Base-by-base conservation (phyloP, 1,139 yeast genomes). In the Protomyces macrosporus region DNA sequence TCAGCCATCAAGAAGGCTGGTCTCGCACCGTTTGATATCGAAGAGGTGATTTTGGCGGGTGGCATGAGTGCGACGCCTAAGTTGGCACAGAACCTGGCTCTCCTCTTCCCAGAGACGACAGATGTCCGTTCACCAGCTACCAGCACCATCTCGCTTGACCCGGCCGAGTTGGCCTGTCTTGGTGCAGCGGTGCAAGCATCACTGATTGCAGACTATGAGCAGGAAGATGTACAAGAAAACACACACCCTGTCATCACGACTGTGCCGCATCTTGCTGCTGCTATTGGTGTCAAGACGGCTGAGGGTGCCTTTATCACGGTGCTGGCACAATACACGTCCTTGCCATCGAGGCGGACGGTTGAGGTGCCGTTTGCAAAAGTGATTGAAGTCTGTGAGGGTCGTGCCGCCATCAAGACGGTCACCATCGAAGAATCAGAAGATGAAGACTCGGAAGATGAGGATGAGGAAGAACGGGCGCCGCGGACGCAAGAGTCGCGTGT, bases 121-220 rank as follows among this genome's bases (percentile, higher is more conserved):
- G 81, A 77, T 63, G 82, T 91, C 65, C 81, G 86, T 68, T 86
- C 98, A 34, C 96, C 98, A 70, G 79, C 88, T 36, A 73, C 82
- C 66, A 90, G 87, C 75, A 70, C 88, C 68, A 88, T 88, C 76
- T 90, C 96, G 65, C 74, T 87, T 67, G 85, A 87, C 79, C 97
- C 99, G 67, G 84, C 89, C 72, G 98, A 95, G 79, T 82, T 90
- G 73, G 81, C 87, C 69, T 86, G 96, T 69, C 87, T 96, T 75
- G 99, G 99, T 78, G 96, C 97, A 68, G 97, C 98, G 67, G 82
- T 93, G 74, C 98, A 95, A 81, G 98, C 97, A 60, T 84, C 96
- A 52, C 80, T 95, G 75, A 82, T 91, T 69, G 88, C 89, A 72
- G 80, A 84, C 63, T 90, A 87, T 71, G 98, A 91, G 73, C 89